These are phyloP conservation scores for Dictyostelium brefeldianum DNA, from an alignment of 78 protist genomes.

Conservation along the genomic window DNA sequence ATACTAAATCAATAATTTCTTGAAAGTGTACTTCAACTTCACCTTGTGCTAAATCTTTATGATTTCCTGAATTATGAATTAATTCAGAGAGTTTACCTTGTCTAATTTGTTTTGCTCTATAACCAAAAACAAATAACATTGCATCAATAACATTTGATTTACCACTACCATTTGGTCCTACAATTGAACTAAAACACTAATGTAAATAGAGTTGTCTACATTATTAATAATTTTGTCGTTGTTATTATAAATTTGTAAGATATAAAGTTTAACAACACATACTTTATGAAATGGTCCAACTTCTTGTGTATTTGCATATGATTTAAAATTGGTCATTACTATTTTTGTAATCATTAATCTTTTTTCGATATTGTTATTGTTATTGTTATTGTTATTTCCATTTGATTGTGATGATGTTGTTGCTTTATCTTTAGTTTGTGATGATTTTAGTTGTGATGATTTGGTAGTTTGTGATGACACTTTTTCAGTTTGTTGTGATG, in stretches of 20 bases:
- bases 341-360: slow-evolving; percentile 95
- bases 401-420: not conserved
- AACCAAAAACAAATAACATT: slow-evolving; percentile 99
- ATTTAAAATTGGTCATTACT: slow-evolving; percentile 98
- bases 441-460: not conserved
- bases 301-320: slow-evolving; percentile 93
- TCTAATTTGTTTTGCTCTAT: slow-evolving; percentile 95
- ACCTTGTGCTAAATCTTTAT: slow-evolving; percentile 83
- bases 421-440: not conserved
- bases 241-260: not conserved
- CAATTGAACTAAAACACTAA: slow-evolving; percentile 95
- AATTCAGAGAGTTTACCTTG: slow-evolving; percentile 95
- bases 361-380: not conserved
- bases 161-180: slow-evolving; percentile 99
- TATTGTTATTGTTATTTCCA: not conserved
- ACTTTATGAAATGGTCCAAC: slow-evolving; percentile 99
- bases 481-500: not conserved
- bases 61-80: slow-evolving; percentile 96
- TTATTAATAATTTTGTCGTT: too few relatives aligned
- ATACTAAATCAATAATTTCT: slow-evolving; percentile 93
- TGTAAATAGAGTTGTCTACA: not conserved
- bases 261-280: not conserved
- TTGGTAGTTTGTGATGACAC: not conserved
- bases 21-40: slow-evolving; percentile 96
- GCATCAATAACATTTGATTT: slow-evolving; percentile 99